Base-by-base conservation (phyloP, 2,329 filamentous ascomycete genomes). In the Colletotrichum plurivorum region DNA sequence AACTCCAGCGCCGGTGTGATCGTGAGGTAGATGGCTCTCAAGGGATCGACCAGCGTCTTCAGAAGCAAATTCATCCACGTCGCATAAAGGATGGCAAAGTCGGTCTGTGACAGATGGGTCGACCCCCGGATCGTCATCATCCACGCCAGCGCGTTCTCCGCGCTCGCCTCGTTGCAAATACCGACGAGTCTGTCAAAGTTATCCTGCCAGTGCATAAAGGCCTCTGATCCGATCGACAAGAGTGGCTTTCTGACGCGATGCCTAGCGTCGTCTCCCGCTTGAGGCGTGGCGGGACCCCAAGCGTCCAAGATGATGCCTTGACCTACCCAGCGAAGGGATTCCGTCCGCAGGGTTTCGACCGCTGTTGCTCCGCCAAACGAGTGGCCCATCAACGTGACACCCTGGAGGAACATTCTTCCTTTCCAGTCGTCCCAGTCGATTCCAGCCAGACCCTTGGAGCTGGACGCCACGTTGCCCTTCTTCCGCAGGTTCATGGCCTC, bases 171-270 rank as follows among this genome's bases (percentile, higher is more conserved):
- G 25, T 84, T 79, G 75, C 89, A 87, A 16, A 92, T 80, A 0
- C 82, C 80, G 70, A 86, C 82, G 10, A 92, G 83, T 43, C 86
- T 83, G 48, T 88, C 79, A 74, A 90, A 91, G 70, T 92, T 93
- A 2, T 84, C 82, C 22, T 87, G 84, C 90, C 90, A 92, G 78
- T 92, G 90, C 83, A 91, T 91, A 79, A 92, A 92, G 0, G 89
- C 90, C 76, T 93, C 90, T 6, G 85, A 88, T 56, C 90, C 91
- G 74, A 93, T 89, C 3, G 87, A 87, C 6, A 93, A 82, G 8
- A 92, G 74, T 5, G 90, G 90, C 13, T 85, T 83, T 45, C 81
- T 79, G 6, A 85, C 78, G 16, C 82, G 81, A 64, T 86, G 80
- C 4, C 81, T 73, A 1, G 81, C 78, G 18, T 83, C 80, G 36